phyloP scores from a whole-genome alignment of 2,329 filamentous ascomycete species.

The Akanthomyces muscarius region DNA sequence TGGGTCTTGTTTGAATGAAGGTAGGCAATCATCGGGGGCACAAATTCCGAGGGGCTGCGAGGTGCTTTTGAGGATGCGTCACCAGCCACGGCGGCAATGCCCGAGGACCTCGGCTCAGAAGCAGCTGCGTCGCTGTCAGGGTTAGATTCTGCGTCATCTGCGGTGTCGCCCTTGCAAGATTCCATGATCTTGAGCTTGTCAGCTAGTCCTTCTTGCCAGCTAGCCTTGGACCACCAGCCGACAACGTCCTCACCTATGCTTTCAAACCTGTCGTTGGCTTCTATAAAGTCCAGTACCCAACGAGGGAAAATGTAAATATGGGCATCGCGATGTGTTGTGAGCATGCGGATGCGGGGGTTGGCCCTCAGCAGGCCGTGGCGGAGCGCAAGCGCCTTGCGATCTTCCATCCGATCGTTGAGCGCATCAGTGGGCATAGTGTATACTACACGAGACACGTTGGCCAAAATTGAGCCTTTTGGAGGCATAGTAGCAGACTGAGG shows the following conservation, averaged over 20 bases:
- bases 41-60: slow-evolving; percentile 23
- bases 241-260: slow-evolving; percentile 88
- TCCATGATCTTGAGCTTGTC: slow-evolving; percentile 71
- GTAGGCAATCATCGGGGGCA: slow-evolving; percentile 78
- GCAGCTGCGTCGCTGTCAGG: slow-evolving; percentile 28
- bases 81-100: neutral
- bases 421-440: slow-evolving; percentile 86
- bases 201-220: slow-evolving; percentile 79
- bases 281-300: slow-evolving; percentile 84
- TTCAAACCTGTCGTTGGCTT: slow-evolving; percentile 74
- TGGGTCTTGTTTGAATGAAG: slow-evolving; percentile 59
- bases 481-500: slow-evolving; percentile 44
- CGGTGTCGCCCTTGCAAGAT: slow-evolving; percentile 44
- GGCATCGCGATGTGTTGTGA: slow-evolving; percentile 81
- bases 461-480: slow-evolving; percentile 59
- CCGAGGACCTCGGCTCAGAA: slow-evolving; percentile 15
- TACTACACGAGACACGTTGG: slow-evolving; percentile 72
- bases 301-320: slow-evolving; percentile 92
- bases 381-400: slow-evolving; percentile 67
- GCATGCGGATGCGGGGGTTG: slow-evolving; percentile 72
- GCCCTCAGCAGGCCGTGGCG: slow-evolving; percentile 71
- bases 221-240: slow-evolving; percentile 92
- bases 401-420: slow-evolving; percentile 75
- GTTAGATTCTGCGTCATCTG: slow-evolving; percentile 35
- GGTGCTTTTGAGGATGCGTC: neutral